These are phyloP conservation scores for Podospora didyma DNA, from an alignment of 495 filamentous ascomycete species.

Conservation along the genomic window DNA sequence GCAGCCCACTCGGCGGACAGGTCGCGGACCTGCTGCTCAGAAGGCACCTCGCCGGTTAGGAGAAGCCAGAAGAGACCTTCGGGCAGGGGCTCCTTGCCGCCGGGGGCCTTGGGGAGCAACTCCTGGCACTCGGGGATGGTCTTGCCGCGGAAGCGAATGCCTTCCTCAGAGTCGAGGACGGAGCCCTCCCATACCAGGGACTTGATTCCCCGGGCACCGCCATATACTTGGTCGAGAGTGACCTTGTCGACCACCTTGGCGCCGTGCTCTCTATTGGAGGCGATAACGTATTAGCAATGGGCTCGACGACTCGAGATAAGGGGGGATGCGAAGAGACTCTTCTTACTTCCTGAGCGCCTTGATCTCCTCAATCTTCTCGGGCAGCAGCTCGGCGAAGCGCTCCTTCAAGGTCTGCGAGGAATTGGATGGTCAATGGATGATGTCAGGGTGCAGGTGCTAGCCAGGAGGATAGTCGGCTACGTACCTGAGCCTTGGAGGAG, in stretches of 20 bases:
- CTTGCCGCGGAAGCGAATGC: conserved; percentile 97
- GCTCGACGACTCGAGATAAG: neutral
- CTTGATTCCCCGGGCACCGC: conserved; percentile 98
- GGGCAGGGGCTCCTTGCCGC: conserved; percentile 91
- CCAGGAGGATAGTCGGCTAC: conserved; percentile 22
- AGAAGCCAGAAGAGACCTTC: conserved; percentile 99
- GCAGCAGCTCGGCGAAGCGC: conserved; percentile 91
- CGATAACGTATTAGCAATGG: conserved; percentile 14
- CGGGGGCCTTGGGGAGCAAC: conserved; percentile 91
- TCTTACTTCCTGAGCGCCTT: conserved; percentile 92
- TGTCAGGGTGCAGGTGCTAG: conserved; percentile 17
- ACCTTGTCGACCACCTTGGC: conserved; percentile 95
- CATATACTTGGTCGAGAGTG: conserved; percentile 98
- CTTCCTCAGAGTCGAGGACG: conserved; percentile 96
- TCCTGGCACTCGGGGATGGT: conserved; percentile 99
- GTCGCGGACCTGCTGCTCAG: conserved; percentile 94
- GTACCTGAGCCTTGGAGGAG: conserved; percentile 87
- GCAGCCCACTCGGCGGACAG: conserved; percentile 98
- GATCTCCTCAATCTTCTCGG: conserved; percentile 96
- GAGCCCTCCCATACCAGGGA: conserved; percentile 98
- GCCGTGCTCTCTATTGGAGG: conserved; percentile 70
- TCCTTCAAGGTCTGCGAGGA: conserved; percentile 84
- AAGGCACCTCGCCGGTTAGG: conserved; percentile 92
- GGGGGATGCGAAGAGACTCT: conserved; percentile 24
- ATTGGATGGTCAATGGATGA: conserved; percentile 27